A percentile compares a stretch with the other conserved stretches of the same genome.
phyloP scores from a whole-genome alignment of 2,329 filamentous ascomycete species.

The Emmonsia crescens region DNA sequence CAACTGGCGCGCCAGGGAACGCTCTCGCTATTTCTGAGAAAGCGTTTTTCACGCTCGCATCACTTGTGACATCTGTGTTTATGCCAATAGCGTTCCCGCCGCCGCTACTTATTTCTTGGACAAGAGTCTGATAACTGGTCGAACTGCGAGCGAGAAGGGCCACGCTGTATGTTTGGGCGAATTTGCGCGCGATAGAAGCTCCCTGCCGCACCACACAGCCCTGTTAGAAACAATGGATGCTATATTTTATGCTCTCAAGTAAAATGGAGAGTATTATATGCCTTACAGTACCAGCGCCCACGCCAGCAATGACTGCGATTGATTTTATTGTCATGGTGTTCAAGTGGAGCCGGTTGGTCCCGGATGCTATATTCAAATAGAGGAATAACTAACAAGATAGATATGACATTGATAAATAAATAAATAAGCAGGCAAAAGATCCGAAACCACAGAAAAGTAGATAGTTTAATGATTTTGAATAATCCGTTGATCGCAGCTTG shows the following conservation, averaged over 20 bases:
- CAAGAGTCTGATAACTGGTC: slow-evolving; percentile 44
- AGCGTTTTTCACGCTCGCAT: slow-evolving; percentile 42
- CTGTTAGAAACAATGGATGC: slow-evolving; percentile 1
- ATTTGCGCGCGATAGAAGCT: slow-evolving; percentile 49
- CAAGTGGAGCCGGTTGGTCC: not conserved
- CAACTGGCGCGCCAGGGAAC: slow-evolving; percentile 36
- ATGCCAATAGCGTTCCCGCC: slow-evolving; percentile 53
- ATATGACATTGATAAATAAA: not conserved
- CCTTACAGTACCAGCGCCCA: slow-evolving; percentile 36
- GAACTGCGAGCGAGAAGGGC: slow-evolving; percentile 50
- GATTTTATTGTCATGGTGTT: slow-evolving; percentile 27
- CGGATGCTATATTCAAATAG: not conserved
- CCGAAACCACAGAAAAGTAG: not conserved
- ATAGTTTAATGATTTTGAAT: too few relatives aligned
- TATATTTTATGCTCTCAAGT: not conserved
- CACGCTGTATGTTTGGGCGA: slow-evolving; percentile 48
- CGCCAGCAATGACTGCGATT: slow-evolving; percentile 37
- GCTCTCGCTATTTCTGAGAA: slow-evolving; percentile 45
- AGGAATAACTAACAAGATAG: not conserved
- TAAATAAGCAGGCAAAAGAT: not conserved
- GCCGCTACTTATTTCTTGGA: slow-evolving; percentile 47
- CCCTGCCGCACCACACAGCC: slow-evolving; percentile 35
- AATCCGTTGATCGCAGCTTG: too few relatives aligned
- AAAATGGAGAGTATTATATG: not conserved
- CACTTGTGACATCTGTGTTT: slow-evolving; percentile 47